Evolutionary conservation across 805 yeast species (phyloP), one percentile per base, ranked within the genome.

Genomic region (Zygosaccharomyces siamensis): DNA sequence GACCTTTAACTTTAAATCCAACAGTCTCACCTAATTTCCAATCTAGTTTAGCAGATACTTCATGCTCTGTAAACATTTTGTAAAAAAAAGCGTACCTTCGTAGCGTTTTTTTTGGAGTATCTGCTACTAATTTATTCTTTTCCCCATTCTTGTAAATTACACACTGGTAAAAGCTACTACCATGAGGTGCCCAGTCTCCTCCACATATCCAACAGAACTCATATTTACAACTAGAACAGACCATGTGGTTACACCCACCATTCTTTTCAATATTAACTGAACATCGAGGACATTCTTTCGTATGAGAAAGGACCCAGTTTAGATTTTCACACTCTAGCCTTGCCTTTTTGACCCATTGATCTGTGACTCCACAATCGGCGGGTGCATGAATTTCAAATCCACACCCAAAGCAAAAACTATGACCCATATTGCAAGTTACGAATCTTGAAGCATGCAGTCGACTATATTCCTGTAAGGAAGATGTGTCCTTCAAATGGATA

Each of bases 211-310:
- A 93, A 67, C 99, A 93, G 62, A 89, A 93, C 63, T 90, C 87
- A 63, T 79, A 68, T 10, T 65, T 62, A 66, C 99, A 93, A 50
- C 80, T 83, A 3, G 78, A 72, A 66, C 99, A 93, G 1, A 81
- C 77, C 96, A 93, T 92, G 68, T 93, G 99, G 67, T 92, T 92
- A 69, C 99, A 93, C 0, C 99, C 99, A 20, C 97, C 98, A 62
- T 86, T 86, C 60, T 92, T 89, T 63, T 93, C 97, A 53, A 92
- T 93, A 26, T 81, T 72, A 1, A 89, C 72, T 7, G 71, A 70
- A 70, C 99, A 93, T 60, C 79, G 79, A 0, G 97, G 95, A 66
- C 99, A 93, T 39, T 79, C 78, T 57, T 88, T 84, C 1, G 99
- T 89, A 64, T 92, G 83, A 3, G 85, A 81, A 3, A 80, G 74